phyloP scores from a whole-genome alignment of 306 rosid genomes.

The Benincasa hispida region DNA sequence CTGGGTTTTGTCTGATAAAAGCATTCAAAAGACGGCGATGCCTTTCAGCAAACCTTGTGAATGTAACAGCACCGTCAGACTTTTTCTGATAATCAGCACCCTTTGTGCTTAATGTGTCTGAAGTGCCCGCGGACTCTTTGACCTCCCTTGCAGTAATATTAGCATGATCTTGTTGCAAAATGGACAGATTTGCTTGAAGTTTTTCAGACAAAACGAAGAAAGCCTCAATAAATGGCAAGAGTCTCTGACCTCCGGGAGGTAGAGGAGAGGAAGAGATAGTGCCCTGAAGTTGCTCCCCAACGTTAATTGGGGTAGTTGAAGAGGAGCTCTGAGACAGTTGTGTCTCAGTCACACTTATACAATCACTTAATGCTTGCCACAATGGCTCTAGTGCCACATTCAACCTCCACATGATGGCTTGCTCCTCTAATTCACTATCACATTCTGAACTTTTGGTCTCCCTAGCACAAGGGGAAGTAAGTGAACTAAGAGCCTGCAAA shows the following conservation, averaged over 20 bases:
- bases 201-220: slow-evolving; percentile 96
- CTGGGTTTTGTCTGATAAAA: slow-evolving; percentile 89
- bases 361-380: slow-evolving; percentile 92
- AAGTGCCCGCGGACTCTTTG: slow-evolving; percentile 70
- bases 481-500: slow-evolving; percentile 75
- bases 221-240: slow-evolving; percentile 91
- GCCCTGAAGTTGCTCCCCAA: slow-evolving; percentile 64
- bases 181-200: slow-evolving; percentile 64
- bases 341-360: slow-evolving; percentile 86
- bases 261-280: slow-evolving; percentile 84
- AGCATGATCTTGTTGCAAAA: slow-evolving; percentile 49
- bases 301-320: slow-evolving; percentile 41
- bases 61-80: slow-evolving; percentile 64
- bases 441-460: slow-evolving; percentile 35
- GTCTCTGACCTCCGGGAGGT: slow-evolving; percentile 95
- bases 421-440: slow-evolving; percentile 64
- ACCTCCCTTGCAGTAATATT: slow-evolving; percentile 84
- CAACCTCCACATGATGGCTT: slow-evolving; percentile 67
- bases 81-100: slow-evolving; percentile 54
- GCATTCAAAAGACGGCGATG: slow-evolving; percentile 94
- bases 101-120: slow-evolving; percentile 27
- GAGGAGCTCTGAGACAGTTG: slow-evolving; percentile 69
- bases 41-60: slow-evolving; percentile 89
- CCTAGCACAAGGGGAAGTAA: slow-evolving; percentile 31
- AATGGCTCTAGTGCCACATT: slow-evolving; percentile 79